These are phyloP conservation scores for Arthromyces matolae DNA, from an alignment of 768 basidiomycete genomes.

Conservation along the genomic window DNA sequence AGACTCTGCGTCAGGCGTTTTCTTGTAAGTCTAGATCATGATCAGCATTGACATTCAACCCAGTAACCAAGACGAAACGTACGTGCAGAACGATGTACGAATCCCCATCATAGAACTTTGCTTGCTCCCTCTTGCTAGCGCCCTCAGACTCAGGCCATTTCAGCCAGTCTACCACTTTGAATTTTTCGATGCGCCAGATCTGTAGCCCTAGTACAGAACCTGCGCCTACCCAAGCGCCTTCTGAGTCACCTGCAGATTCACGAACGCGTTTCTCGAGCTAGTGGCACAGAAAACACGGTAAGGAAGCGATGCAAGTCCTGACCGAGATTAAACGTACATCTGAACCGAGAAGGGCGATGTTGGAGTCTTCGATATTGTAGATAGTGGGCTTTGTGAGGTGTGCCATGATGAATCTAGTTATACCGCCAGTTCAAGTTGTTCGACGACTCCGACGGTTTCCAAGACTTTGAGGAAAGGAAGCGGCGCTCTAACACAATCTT, in stretches of 20 bases:
- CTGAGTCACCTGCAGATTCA: slow-evolving; percentile 47
- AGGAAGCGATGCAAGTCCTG: neutral
- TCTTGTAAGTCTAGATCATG: slow-evolving; percentile 51
- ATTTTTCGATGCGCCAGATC: slow-evolving; percentile 60
- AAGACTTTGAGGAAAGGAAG: too few species aligned
- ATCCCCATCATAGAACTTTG: slow-evolving; percentile 62
- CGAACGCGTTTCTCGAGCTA: slow-evolving; percentile 57
- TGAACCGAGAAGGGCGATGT: slow-evolving; percentile 60
- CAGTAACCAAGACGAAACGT: slow-evolving; percentile 14
- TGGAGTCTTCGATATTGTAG: slow-evolving; percentile 61
- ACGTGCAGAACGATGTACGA: slow-evolving; percentile 65
- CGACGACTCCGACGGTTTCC: too few species aligned
- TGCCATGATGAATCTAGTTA: too few species aligned
- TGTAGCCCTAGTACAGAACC: slow-evolving; percentile 42
- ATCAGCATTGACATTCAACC: neutral
- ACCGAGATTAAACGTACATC: slow-evolving; percentile 34
- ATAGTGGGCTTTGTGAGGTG: too few species aligned
- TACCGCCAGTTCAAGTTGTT: too few species aligned
- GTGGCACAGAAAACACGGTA: too few species aligned
- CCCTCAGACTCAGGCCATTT: too few species aligned
- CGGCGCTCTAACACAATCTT: too few species aligned
- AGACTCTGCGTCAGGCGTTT: slow-evolving; percentile 39
- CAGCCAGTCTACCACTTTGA: slow-evolving; percentile 53
- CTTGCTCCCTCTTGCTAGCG: slow-evolving; percentile 40
- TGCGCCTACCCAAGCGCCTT: slow-evolving; percentile 48